Base-by-base conservation (phyloP, 2,329 filamentous ascomycete species). In the Nemania bipapillata region DNA sequence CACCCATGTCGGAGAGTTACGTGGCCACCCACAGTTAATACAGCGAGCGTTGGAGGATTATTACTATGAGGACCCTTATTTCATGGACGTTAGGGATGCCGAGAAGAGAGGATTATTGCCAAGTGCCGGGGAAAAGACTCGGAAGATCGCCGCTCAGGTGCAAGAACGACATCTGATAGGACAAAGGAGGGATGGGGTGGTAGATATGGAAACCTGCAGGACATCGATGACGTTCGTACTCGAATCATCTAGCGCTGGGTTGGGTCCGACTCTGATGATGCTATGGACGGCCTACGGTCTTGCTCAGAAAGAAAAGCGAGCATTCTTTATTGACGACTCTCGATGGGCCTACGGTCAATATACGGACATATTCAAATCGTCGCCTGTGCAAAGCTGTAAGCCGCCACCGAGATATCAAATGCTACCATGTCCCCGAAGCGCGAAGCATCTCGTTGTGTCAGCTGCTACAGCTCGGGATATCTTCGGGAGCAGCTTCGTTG, bases 251-350 rank as follows among this genome's bases (percentile, higher is more conserved):
- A 90, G 95, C 74, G 92, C 92, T 1, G 93, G 93, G 2, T 83
- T 97, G 9, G 93, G 93, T 5, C 89, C 88, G 71, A 89, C 91
- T 1, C 80, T 97, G 67, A 89, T 96, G 86, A 86, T 90, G 76
- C 78, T 97, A 64, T 97, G 93, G 93, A 91, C 91, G 74, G 90
- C 92, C 28, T 96, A 96, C 77, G 92, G 92, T 3, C 81, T 96
- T 62, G 92, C 93, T 1, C 85, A 90, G 76, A 86, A 89, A 67
- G 91, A 96, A 77, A 87, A 87, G 15, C 85, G 93, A 26, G 85
- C 89, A 0, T 96, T 97, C 80, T 96, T 97, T 81, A 84, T 97
- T 70, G 92, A 96, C 74, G 93, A 97, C 79, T 89, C 91, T 6
- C 86, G 90, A 72, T 97, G 94, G 90, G 90, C 91, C 1, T 96